Percentiles rank a stretch among this genome's conserved stretches.
Conservation (phyloP, 2,329 filamentous ascomycete species). For the Rhinocladiella similis region DNA sequence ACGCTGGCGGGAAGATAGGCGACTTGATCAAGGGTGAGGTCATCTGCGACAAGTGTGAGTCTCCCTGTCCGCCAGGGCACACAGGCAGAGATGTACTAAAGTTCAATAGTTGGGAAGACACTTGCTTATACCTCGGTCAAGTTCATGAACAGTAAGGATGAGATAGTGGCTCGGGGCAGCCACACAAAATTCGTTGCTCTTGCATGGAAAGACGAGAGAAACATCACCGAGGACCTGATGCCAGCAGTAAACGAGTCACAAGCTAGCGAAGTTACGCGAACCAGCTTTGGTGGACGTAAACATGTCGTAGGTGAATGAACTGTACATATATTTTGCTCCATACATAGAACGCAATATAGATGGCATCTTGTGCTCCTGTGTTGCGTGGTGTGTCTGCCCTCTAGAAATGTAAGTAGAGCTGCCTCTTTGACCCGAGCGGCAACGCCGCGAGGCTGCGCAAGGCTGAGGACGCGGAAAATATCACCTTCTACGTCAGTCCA, state of each 20-base stretch:
- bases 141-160: slow-evolving; percentile 60
- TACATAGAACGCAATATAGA: slow-evolving; percentile 50
- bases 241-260: slow-evolving; percentile 33
- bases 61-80: background rate
- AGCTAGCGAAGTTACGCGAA: slow-evolving; percentile 17
- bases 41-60: slow-evolving; percentile 64
- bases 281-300: slow-evolving; percentile 7
- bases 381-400: too few species aligned
- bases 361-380: too few species aligned
- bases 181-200: slow-evolving; percentile 66
- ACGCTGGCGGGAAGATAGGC: slow-evolving; percentile 63
- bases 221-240: slow-evolving; percentile 59
- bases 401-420: too few species aligned
- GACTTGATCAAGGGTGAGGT: slow-evolving; percentile 62
- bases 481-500: background rate
- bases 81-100: background rate
- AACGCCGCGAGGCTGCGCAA: slow-evolving; percentile 1
- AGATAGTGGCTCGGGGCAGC: slow-evolving; percentile 64
- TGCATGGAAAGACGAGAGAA: slow-evolving; percentile 64
- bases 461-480: background rate
- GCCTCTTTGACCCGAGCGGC: too few species aligned
- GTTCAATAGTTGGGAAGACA: slow-evolving; percentile 59
- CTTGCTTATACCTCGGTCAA: slow-evolving; percentile 63
- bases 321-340: slow-evolving; percentile 30
- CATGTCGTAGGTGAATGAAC: background rate